Evolutionary conservation across 805 yeast genomes (phyloP).

Genomic region (Scheffersomyces coipomensis): DNA sequence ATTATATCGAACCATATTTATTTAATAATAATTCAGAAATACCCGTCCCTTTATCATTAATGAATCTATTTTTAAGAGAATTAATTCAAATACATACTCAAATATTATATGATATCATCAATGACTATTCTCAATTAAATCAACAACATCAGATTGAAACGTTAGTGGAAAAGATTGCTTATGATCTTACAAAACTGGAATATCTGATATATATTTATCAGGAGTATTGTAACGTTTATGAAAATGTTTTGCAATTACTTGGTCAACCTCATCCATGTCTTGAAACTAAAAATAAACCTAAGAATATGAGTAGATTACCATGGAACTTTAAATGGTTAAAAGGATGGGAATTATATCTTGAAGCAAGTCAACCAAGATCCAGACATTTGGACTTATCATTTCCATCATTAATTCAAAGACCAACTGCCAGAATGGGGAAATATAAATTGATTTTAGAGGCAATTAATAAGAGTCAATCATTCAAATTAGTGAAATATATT

Average conservation of each 20-base stretch:
- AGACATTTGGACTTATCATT: slow-evolving; percentile 49
- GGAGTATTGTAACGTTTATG: slow-evolving; percentile 31
- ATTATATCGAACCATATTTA: slow-evolving; percentile 41
- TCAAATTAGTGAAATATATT: slow-evolving; percentile 24
- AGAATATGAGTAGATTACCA: background rate
- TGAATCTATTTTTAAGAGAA: slow-evolving; percentile 4
- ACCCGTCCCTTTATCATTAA: slow-evolving; percentile 20
- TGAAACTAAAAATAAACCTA: no score
- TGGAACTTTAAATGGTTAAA: slow-evolving; percentile 15
- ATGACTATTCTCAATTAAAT: slow-evolving; percentile 11
- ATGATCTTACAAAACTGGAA: slow-evolving; percentile 12
- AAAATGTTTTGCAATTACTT: slow-evolving; percentile 29
- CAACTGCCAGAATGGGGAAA: slow-evolving; percentile 49
- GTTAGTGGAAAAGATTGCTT: slow-evolving; percentile 4
- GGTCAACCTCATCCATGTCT: background rate
- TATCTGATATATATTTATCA: slow-evolving; percentile 24
- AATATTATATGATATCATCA: slow-evolving; percentile 17
- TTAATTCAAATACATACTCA: slow-evolving; percentile 25
- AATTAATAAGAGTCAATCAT: slow-evolving; percentile 1
- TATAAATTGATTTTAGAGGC: slow-evolving; percentile 52
- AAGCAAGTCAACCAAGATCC: slow-evolving; percentile 38
- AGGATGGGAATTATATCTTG: slow-evolving; percentile 37
- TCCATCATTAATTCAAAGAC: slow-evolving; percentile 51
- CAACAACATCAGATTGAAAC: background rate
- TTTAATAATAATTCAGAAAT: slow-evolving; percentile 22